A percentile compares a stretch with the other conserved stretches of the same genome.
Conservation (phyloP, 73 alveolate species). For the Stentor roeselii region DNA sequence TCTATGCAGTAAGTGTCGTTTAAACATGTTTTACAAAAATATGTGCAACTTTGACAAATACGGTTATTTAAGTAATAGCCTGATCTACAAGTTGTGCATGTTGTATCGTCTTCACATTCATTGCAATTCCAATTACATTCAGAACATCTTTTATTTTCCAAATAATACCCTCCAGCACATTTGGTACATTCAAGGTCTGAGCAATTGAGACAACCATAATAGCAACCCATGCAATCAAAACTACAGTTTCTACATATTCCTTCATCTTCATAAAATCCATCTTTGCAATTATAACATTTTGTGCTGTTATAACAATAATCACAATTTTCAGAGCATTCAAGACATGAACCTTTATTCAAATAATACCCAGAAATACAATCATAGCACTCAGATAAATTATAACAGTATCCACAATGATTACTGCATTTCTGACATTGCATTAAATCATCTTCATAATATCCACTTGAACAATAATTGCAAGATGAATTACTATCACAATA, state of each 20-base stretch:
- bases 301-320: not conserved
- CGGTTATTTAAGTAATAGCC: not conserved
- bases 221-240: not conserved
- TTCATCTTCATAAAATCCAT: not conserved
- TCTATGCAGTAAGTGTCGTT: too few relatives aligned
- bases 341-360: not conserved
- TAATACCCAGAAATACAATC: not conserved
- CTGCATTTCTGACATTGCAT: not conserved
- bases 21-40: too few relatives aligned
- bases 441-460: too few relatives aligned
- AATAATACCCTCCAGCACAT: not conserved
- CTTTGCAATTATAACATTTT: not conserved
- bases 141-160: not conserved
- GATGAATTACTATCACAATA: too few relatives aligned
- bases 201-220: not conserved
- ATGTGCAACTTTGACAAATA: too few relatives aligned
- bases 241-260: not conserved
- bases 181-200: not conserved
- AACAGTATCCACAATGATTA: too few relatives aligned
- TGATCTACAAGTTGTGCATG: not conserved
- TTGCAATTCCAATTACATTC: not conserved
- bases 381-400: not conserved
- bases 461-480: too few relatives aligned
- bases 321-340: not conserved
- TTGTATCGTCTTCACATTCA: not conserved